Conservation (phyloP, 2,329 filamentous ascomycete genomes). For the Fusarium nanum region DNA sequence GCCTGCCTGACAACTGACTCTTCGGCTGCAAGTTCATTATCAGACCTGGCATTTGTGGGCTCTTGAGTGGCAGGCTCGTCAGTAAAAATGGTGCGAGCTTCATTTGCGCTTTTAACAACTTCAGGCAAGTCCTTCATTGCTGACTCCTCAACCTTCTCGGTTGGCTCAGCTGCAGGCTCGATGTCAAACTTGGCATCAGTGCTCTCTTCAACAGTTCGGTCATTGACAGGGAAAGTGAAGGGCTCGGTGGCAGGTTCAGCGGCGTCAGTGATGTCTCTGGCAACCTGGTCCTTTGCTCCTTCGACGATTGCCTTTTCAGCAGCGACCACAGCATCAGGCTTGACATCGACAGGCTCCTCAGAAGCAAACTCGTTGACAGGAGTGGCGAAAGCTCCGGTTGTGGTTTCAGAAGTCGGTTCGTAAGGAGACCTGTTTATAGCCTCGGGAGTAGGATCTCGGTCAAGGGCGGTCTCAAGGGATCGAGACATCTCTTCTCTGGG, state of each 20-base stretch:
- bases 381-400: background rate
- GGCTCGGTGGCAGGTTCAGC: background rate
- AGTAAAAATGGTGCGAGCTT: background rate
- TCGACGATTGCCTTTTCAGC: background rate
- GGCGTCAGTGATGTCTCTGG: background rate
- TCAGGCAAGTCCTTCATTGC: background rate
- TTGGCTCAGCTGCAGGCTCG: background rate
- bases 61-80: background rate
- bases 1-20: background rate
- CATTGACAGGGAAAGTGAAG: background rate
- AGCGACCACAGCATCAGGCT: background rate
- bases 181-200: background rate
- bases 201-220: background rate
- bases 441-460: constrained; percentile 3
- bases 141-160: background rate
- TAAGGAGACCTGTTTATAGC: background rate
- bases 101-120: too few relatives aligned
- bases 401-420: background rate
- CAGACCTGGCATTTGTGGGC: background rate
- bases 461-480: background rate
- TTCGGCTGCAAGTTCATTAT: background rate
- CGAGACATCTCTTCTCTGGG: constrained; percentile 17
- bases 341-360: background rate
- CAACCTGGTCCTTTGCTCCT: background rate
- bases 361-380: constrained; percentile 7